Evolutionary conservation across 371 early-diverging fungal genomes (phyloP), one percentile per base, ranked within the genome.

Genomic region (Mortierella sp.): DNA sequence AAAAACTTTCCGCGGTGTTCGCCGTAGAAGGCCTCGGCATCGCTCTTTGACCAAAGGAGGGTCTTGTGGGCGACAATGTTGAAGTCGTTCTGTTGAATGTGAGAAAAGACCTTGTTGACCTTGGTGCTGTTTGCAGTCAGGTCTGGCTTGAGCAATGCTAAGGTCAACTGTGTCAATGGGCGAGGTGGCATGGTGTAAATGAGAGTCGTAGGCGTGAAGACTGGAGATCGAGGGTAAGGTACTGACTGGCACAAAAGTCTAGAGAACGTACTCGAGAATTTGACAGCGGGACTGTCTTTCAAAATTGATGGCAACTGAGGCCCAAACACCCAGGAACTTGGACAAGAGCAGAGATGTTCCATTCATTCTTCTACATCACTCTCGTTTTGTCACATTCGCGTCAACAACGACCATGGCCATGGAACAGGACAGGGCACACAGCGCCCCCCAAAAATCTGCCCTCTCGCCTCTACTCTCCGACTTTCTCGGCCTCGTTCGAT

Each of bases 121-220:
- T 84, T 75, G 29, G 35, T 29, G 11, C 92, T 89, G 84, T 95
- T 91, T 11, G 95, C 94, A 73, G 92, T 92, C 65, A 96, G 88
- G 83, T 96, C 96, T 12, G 96, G 96, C 79, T 96, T 96, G 68
- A 96, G 83, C 60, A 96, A 80, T 4, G 95, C 96, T 72, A 96
- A 88, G 3, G 96, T 96, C 12, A 93, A 76, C 58, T 93, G 91
- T 29, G 78, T 74, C 27, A 80, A 80, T 71, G 82, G 82, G 29
- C 83, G 88, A 55, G 80, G 78, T 41, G 82, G 75, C 87, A 86
- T 86, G 21, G 63, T n/a, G 44, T 74, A 43, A 44, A 55, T 41
- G 60, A 77, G 63, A 65, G 72, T 41, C 41, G 11, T 32, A 16
- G 35, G 63, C 1, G 35, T 63, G 68, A 68, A 21, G 68, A 68